Percentiles rank a stretch among this genome's conserved stretches.
phyloP scores from a whole-genome alignment of 129 eudicot species.

The Pulicaria dysenterica region DNA sequence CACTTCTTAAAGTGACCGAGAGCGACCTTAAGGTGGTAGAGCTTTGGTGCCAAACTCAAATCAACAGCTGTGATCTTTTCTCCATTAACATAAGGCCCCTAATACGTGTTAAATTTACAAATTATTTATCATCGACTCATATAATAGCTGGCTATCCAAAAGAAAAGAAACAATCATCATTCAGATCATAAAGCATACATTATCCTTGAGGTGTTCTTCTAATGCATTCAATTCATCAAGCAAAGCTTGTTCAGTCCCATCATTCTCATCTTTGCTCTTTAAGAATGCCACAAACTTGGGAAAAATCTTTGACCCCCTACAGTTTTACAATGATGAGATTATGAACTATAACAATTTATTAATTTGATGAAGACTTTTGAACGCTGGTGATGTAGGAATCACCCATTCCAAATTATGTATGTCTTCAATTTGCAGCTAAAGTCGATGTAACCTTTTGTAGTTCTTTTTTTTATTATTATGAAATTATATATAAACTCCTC shows the following conservation, averaged over 20 bases:
- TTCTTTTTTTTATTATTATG: background rate
- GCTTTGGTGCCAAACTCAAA: conserved; percentile 81
- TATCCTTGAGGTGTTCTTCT: conserved; percentile 71
- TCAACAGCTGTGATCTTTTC: conserved; percentile 72
- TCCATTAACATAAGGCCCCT: conserved; percentile 77
- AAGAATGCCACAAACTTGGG: conserved; percentile 66
- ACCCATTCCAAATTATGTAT: background rate
- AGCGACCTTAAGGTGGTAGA: conserved; percentile 70
- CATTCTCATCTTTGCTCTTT: conserved; percentile 76
- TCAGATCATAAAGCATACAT: conserved; percentile 47
- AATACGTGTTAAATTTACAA: background rate
- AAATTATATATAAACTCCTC: background rate
- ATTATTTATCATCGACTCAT: conserved; percentile 5
- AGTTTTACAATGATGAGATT: background rate
- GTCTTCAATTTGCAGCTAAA: background rate
- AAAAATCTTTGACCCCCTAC: conserved; percentile 73
- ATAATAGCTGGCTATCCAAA: background rate
- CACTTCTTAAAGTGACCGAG: conserved; percentile 81
- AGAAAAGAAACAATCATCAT: background rate
- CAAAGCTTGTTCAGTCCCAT: conserved; percentile 77
- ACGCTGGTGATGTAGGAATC: background rate
- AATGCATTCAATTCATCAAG: conserved; percentile 75
- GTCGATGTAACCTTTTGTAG: conserved; percentile 4
- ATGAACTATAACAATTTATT: background rate
- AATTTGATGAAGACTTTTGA: background rate